phyloP scores from a whole-genome alignment of 768 basidiomycete species.

The Mycena floridula region DNA sequence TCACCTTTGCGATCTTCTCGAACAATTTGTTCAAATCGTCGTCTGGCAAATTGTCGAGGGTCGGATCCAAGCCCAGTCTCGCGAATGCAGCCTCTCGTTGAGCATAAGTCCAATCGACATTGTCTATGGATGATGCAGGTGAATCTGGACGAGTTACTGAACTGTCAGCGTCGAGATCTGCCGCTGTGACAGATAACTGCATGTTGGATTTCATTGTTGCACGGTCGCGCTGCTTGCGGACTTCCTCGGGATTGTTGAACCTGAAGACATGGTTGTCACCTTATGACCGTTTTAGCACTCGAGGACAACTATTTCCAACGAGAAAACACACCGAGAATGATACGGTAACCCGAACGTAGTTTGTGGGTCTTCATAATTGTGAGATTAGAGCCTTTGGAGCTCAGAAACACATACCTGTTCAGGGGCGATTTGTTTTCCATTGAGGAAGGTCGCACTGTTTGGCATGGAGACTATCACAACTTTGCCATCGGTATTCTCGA shows the following conservation, averaged over 20 bases:
- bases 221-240: conserved; percentile 84
- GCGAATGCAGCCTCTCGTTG: conserved; percentile 91
- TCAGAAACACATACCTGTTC: conserved; percentile 8
- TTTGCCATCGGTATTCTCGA: conserved; percentile 81
- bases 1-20: conserved; percentile 91
- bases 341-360: conserved; percentile 90
- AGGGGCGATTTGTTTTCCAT: too few species aligned
- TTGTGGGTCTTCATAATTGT: conserved; percentile 53
- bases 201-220: conserved; percentile 68
- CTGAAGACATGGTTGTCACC: conserved; percentile 97
- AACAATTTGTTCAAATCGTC: conserved; percentile 92
- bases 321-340: conserved; percentile 75
- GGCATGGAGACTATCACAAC: conserved; percentile 78
- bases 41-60: conserved; percentile 88
- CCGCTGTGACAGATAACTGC: conserved; percentile 57
- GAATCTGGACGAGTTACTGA: conserved; percentile 74
- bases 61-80: conserved; percentile 79
- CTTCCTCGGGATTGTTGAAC: conserved; percentile 94
- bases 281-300: conserved; percentile 18
- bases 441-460: conserved; percentile 60
- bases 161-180: conserved; percentile 50
- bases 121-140: conserved; percentile 62
- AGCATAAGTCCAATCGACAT: conserved; percentile 97
- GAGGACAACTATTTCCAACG: conserved; percentile 4
- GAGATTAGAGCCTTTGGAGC: neutral